These are phyloP conservation scores for Saxophila tyrrhenica DNA, from an alignment of 495 filamentous ascomycete species.

Conservation along the genomic window DNA sequence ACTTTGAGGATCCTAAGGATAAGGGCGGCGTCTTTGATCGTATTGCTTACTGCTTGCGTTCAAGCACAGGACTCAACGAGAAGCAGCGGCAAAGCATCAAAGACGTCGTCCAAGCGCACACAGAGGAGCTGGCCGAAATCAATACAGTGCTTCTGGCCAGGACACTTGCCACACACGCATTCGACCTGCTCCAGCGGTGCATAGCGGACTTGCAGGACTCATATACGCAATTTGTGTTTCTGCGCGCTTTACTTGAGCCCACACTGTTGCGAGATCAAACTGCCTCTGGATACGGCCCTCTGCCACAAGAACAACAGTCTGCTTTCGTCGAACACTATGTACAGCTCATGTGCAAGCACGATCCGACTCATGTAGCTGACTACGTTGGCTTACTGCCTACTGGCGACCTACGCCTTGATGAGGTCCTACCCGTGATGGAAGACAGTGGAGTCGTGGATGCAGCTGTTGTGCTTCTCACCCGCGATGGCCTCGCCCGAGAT, in stretches of 20 bases:
- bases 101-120: slow-evolving; percentile 55
- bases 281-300: not conserved
- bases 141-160: slow-evolving; percentile 58
- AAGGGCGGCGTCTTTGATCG: slow-evolving; percentile 63
- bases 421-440: slow-evolving; percentile 78
- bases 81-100: slow-evolving; percentile 69
- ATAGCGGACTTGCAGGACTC: slow-evolving; percentile 52
- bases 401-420: slow-evolving; percentile 67
- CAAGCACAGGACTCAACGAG: slow-evolving; percentile 55
- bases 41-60: slow-evolving; percentile 66
- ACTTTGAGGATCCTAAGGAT: slow-evolving; percentile 75
- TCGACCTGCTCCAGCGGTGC: slow-evolving; percentile 60
- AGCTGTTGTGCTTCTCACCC: slow-evolving; percentile 78
- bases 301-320: not conserved
- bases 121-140: slow-evolving; percentile 55
- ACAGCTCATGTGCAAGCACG: slow-evolving; percentile 75
- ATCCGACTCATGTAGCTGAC: slow-evolving; percentile 69
- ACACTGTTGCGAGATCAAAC: slow-evolving; percentile 14
- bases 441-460: slow-evolving; percentile 83
- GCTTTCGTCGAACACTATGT: slow-evolving; percentile 75
- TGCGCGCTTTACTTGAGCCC: slow-evolving; percentile 69
- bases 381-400: slow-evolving; percentile 72
- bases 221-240: slow-evolving; percentile 61
- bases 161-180: slow-evolving; percentile 53
- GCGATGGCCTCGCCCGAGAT: slow-evolving; percentile 72